Evolutionary conservation across 176 grass and related monocot species (phyloP), one percentile per base, ranked within the genome.

Genomic region (Canna indica): DNA sequence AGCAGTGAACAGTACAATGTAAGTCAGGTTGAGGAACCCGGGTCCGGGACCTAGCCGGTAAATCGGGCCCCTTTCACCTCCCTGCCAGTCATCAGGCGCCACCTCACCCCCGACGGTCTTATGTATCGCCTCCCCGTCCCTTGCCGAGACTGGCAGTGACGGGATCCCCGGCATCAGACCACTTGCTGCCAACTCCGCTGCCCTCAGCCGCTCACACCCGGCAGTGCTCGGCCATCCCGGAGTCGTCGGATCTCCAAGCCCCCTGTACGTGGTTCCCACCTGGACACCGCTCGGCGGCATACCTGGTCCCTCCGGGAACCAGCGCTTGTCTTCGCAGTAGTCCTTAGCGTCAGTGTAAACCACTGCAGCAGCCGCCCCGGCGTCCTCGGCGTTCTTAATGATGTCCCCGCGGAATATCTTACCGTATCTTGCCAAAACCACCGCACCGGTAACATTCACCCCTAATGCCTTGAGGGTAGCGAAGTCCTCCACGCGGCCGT

Each of bases 401-500:
- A 92, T 92, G 61, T 97, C 93, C 47, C 88, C 93, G 5, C 93
- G 86, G 77, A n/a, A 92, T 71, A 97, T 81, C 78, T 83, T 60
- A 32, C 88, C 93, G 71, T 85, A 91, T 65, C 86, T 81, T 18
- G 83, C 86, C 46, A 96, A 3, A 31, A 83, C 81, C 73, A 96
- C 83, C 13, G 80, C 80, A 0, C 86, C 88, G n/a, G 93, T 83
- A 73, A 96, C 81, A 71, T 96, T 77, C 12, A 96, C 73, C 0
- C 88, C 83, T 36, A 83, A 74, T 61, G 86, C 70, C 34, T 27
- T 71, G 32, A 97, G 82, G 67, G 62, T 69, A 2, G 84, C 76
- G 16, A 81, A 97, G 77, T 97, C 93, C 78, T 90, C 84, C 7
- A 75, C 30, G 73, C 86, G 84, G 82, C 93, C 92, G 79, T 97